Conservation (phyloP, 345 rosid species). For the Citrus maxima region DNA sequence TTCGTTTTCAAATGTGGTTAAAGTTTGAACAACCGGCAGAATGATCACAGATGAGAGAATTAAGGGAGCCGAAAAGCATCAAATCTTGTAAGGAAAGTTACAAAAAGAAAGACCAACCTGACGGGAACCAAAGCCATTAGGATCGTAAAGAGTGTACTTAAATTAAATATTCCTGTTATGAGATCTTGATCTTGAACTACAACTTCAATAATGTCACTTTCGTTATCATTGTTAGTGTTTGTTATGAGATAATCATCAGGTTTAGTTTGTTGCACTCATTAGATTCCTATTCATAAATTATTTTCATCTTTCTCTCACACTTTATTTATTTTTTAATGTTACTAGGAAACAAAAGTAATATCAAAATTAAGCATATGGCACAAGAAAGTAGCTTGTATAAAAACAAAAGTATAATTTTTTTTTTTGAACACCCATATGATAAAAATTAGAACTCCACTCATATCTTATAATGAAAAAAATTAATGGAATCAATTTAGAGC, state of each 20-base stretch:
- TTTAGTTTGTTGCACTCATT: conserved; percentile 1
- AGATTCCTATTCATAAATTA: neutral
- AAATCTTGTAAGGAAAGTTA: conserved; percentile 35
- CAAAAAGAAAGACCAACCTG: neutral
- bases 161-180: neutral
- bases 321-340: too few relatives aligned
- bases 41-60: conserved; percentile 1
- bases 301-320: too few relatives aligned
- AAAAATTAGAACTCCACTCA: too few relatives aligned
- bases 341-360: too few relatives aligned
- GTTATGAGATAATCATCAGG: conserved; percentile 3
- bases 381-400: neutral
- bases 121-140: neutral
- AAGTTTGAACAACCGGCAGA: conserved; percentile 43
- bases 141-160: neutral
- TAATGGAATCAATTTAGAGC: too few relatives aligned
- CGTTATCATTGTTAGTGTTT: conserved; percentile 12
- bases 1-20: neutral
- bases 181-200: conserved; percentile 16
- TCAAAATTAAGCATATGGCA: neutral
- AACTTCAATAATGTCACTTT: conserved; percentile 24
- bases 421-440: too few relatives aligned
- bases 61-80: neutral
- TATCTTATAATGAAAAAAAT: too few relatives aligned
- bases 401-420: too few relatives aligned